phyloP scores from a whole-genome alignment of 257 asterid species.

The Solanum dulcamara region DNA sequence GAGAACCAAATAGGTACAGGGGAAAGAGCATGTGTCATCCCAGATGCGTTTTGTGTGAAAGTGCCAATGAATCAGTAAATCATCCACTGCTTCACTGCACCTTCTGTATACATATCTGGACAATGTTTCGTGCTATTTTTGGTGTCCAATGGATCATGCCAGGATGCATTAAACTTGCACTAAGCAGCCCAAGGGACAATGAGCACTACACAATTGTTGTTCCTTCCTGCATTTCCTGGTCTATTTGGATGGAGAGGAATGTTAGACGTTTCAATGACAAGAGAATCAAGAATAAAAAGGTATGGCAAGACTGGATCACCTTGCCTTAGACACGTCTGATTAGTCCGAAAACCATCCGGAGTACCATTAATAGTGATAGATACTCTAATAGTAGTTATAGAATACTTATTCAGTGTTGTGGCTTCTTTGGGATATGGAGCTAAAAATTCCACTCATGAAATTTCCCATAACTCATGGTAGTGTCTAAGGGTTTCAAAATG shows the following conservation, averaged over 20 bases:
- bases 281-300: not conserved
- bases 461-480: not conserved
- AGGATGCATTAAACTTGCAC: not conserved
- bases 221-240: not conserved
- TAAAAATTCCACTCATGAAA: not conserved
- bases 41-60: not conserved
- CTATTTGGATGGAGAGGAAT: not conserved
- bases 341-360: not conserved
- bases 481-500: not conserved
- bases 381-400: not conserved
- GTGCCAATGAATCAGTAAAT: not conserved
- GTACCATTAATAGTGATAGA: not conserved
- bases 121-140: not conserved
- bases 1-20: not conserved
- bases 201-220: not conserved
- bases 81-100: not conserved
- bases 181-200: too few relatives aligned
- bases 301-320: not conserved
- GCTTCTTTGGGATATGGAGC: not conserved
- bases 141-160: not conserved
- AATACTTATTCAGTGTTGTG: too few relatives aligned
- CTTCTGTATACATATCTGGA: not conserved
- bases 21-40: not conserved
- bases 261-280: not conserved
- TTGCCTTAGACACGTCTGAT: not conserved